A percentile compares a stretch with the other conserved stretches of the same genome.
Conservation (phyloP, 2,329 filamentous ascomycete species). For the Claviceps humidiphila region DNA sequence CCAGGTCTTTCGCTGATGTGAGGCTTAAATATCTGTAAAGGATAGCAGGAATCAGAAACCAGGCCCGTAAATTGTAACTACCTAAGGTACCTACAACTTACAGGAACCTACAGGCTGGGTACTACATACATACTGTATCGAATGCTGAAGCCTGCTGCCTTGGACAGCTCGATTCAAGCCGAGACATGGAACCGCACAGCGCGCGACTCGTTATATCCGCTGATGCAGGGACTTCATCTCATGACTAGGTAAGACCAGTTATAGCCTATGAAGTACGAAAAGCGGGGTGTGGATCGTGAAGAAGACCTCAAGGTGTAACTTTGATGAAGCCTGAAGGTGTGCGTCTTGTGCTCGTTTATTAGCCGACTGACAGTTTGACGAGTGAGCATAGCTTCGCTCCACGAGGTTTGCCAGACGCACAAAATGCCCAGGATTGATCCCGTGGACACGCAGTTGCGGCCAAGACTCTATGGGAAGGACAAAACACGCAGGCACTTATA, state of each 20-base stretch:
- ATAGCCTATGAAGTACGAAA: background rate
- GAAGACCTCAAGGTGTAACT: background rate
- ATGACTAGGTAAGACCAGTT: background rate
- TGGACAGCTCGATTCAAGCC: no score
- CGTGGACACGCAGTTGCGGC: background rate
- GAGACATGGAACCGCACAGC: background rate
- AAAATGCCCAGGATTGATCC: background rate
- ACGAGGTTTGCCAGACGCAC: background rate
- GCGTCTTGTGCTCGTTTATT: background rate
- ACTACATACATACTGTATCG: no score
- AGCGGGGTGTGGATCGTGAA: background rate
- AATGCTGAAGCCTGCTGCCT: no score
- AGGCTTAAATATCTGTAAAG: no score
- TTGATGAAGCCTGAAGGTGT: background rate
- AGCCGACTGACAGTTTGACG: background rate
- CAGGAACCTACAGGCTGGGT: no score
- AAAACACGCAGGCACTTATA: no score
- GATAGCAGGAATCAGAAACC: no score
- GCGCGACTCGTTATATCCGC: background rate
- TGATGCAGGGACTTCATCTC: background rate
- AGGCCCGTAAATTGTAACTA: no score
- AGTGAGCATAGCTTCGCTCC: background rate
- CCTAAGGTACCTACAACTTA: no score
- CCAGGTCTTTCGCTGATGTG: no score
- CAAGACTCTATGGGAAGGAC: no score